phyloP scores from a whole-genome alignment of 2,329 filamentous ascomycete species.

The Ceratocystis papillata region DNA sequence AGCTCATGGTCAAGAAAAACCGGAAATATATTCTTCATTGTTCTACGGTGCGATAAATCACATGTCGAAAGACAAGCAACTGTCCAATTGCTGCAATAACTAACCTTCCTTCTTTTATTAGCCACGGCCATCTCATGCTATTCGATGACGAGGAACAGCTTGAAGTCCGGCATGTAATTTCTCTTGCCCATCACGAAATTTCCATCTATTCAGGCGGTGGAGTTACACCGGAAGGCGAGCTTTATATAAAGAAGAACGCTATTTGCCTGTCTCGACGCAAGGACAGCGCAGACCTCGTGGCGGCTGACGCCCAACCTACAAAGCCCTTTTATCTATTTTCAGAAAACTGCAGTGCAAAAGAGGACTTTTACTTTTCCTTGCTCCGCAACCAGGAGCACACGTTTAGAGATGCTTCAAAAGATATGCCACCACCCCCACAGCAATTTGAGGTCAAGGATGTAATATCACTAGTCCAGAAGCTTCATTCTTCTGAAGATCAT shows the following conservation, averaged over 20 bases:
- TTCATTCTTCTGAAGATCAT: conserved; percentile 88
- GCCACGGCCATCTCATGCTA: conserved; percentile 91
- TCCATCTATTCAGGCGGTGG: conserved; percentile 74
- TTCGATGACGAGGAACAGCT: conserved; percentile 93
- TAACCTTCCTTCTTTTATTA: conserved; percentile 31
- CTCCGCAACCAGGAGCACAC: conserved; percentile 71
- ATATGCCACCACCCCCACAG: conserved; percentile 45
- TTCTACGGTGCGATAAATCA: conserved; percentile 55
- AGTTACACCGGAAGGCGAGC: conserved; percentile 72
- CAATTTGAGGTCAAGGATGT: conserved; percentile 80
- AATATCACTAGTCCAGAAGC: conserved; percentile 74
- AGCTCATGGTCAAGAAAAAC: conserved; percentile 52
- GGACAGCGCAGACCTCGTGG: conserved; percentile 42
- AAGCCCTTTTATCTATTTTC: conserved; percentile 92
- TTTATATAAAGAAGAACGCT: conserved; percentile 92
- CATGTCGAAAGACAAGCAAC: neutral
- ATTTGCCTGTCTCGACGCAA: conserved; percentile 63
- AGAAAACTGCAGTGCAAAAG: conserved; percentile 90
- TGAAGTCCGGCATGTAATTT: conserved; percentile 93
- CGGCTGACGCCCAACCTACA: conserved; percentile 47
- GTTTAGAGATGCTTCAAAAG: conserved; percentile 33
- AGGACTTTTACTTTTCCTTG: conserved; percentile 94
- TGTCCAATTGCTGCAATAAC: neutral
- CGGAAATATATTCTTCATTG: conserved; percentile 86
- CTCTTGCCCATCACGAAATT: conserved; percentile 75